Percentiles rank a stretch among this genome's conserved stretches.
These are phyloP conservation scores for Lasiodiplodia citricola DNA, from an alignment of 2,329 filamentous ascomycete species.

Conservation along the genomic window DNA sequence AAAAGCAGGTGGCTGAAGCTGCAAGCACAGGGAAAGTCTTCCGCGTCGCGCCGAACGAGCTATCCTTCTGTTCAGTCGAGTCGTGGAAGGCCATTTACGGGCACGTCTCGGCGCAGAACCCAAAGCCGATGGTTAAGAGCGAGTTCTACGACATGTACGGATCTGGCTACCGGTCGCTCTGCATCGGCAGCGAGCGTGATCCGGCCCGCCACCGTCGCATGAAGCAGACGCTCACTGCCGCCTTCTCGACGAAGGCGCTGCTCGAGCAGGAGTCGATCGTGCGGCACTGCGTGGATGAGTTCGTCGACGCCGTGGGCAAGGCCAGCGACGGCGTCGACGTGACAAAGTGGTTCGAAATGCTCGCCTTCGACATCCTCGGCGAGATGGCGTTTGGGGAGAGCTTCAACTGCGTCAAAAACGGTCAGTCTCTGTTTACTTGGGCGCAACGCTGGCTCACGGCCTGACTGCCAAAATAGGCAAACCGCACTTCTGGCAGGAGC, in stretches of 20 bases:
- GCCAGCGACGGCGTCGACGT: background rate
- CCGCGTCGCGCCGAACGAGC: slow-evolving; percentile 47
- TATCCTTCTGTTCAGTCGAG: slow-evolving; percentile 50
- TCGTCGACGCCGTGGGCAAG: slow-evolving; percentile 36
- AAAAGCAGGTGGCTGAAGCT: background rate
- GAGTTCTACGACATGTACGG: slow-evolving; percentile 36
- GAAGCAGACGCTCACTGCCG: slow-evolving; percentile 46
- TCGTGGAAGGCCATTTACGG: slow-evolving; percentile 46
- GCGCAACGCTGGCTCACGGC: slow-evolving; percentile 22
- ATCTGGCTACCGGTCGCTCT: slow-evolving; percentile 42
- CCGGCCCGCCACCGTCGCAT: slow-evolving; percentile 47
- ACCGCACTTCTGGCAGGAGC: slow-evolving; percentile 27
- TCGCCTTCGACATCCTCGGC: slow-evolving; percentile 35
- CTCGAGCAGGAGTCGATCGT: slow-evolving; percentile 48
- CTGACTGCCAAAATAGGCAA: background rate
- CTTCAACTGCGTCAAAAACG: slow-evolving; percentile 32
- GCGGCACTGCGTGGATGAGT: slow-evolving; percentile 47
- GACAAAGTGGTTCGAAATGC: slow-evolving; percentile 30
- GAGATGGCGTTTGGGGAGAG: slow-evolving; percentile 35
- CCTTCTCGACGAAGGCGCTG: slow-evolving; percentile 48
- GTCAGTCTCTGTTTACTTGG: slow-evolving; percentile 38
- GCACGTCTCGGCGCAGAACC: slow-evolving; percentile 36
- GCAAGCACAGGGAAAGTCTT: slow-evolving; percentile 44
- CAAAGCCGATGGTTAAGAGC: slow-evolving; percentile 34
- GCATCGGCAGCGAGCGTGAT: slow-evolving; percentile 42